These are phyloP conservation scores for maize (Zea mays) DNA, from an alignment of 176 grass and related monocot genomes.

Conservation along the genomic window Zm-B73-REFERENCE-NAM-5.0 NC_050104.1:153454501-153455000, in stretches of 20 bases:
- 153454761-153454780: constrained; percentile 75
- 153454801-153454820: constrained; percentile 55
- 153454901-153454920: constrained; percentile 10
- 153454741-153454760: constrained; percentile 82
- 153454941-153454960: constrained; percentile 16
- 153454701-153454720: constrained; percentile 93
- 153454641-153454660: constrained; percentile 1
- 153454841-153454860: constrained; percentile 59
- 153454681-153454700: constrained; percentile 20
- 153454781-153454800: constrained; percentile 55
- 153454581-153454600: constrained; percentile 94
- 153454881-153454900: constrained; percentile 20
- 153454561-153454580: constrained; percentile 94
- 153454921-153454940: constrained; percentile 22
- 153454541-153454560: constrained; percentile 87
- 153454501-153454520: constrained; percentile 98
- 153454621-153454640: background rate
- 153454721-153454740: constrained; percentile 77
- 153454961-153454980: constrained; percentile 3
- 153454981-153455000: background rate
- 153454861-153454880: constrained; percentile 72
- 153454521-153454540: constrained; percentile 96
- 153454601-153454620: constrained; percentile 30
- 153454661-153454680: constrained; percentile 5
- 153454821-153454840: constrained; percentile 63